Conservation (phyloP, 306 rosid genomes). For the Cucurbita ficifolia region DNA sequence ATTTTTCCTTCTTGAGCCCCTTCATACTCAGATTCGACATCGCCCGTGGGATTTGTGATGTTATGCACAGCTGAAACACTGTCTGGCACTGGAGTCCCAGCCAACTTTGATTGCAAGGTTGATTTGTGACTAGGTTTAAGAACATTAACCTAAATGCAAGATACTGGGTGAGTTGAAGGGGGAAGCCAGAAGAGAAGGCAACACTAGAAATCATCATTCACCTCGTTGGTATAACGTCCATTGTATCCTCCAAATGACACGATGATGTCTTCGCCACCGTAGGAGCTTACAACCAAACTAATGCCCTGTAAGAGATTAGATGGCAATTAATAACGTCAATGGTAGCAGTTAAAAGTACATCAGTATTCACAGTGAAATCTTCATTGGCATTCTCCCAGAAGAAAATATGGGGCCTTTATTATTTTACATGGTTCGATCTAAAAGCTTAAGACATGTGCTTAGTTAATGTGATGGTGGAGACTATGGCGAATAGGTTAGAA, state of each 20-base stretch:
- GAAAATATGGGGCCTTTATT: not conserved
- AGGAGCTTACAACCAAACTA: conserved; percentile 71
- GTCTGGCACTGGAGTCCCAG: conserved; percentile 42
- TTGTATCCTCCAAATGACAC: conserved; percentile 86
- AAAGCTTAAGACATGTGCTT: not conserved
- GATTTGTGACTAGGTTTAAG: conserved; percentile 94
- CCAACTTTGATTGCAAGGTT: conserved; percentile 60
- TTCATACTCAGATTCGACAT: conserved; percentile 59
- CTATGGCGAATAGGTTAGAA: not conserved
- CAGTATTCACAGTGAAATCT: not conserved
- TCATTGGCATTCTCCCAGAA: not conserved
- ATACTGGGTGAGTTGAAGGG: conserved; percentile 9
- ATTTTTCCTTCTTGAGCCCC: conserved; percentile 62
- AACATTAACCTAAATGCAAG: conserved; percentile 47
- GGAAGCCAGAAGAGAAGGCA: conserved; percentile 7
- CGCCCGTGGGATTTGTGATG: conserved; percentile 58
- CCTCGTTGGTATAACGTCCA: conserved; percentile 86
- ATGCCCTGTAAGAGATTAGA: conserved; percentile 46
- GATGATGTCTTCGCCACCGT: conserved; percentile 62
- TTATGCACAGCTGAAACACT: conserved; percentile 53
- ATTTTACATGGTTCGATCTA: not conserved
- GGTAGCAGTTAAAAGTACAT: not conserved
- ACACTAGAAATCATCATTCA: conserved; percentile 19
- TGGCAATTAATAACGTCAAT: not conserved
- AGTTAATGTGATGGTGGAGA: not conserved